Base-by-base conservation (phyloP, 2,329 filamentous ascomycete genomes). In the Nemania bipapillata region DNA sequence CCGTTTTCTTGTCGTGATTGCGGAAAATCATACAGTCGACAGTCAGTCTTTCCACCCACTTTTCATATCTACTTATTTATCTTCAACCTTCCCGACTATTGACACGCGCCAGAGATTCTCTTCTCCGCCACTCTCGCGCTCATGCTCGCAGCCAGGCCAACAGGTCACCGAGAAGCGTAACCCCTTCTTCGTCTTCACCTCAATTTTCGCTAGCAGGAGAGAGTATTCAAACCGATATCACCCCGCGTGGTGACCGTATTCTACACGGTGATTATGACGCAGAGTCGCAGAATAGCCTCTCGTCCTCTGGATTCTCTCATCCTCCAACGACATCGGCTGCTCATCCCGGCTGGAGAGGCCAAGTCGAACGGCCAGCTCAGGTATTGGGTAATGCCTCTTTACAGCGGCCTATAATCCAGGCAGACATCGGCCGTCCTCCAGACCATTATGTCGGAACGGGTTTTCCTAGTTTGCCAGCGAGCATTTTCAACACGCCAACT, bases 1-100 rank as follows among this genome's bases (percentile, higher is more conserved):
- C 67, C 67, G 17, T 69, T 69, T 17, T 66, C 67, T 2, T 69
- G 67, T 63, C 63, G 54, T 22, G 67, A 69, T 45, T 69, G 67
- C 28, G 67, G 67, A 40, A 66, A 55, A 28, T 69, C 67, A 26
- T 69, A 69, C 32, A 69, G 67, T 66, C 67, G 67, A 59, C 67
- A 69, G 67, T 69, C 40, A 69, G 67, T 66, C 22, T 26, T 35
- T 45, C 26, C 3, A 35, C 15, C 53, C 20, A 37, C 24, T 4
- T 12, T 11, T 49, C 7, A 4, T 9, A 17, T 32, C 42, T 45
- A 12, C n/a, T n/a, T n/a, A n/a, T n/a, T 24, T 53, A 5, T 52
- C 24, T 15, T 4, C 12, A 53, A n/a, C 6, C 4, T 28, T 37
- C 40, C 6, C 20, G 12, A 35, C n/a, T 32, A 54, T 54, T 69